Conservation (phyloP, 2,329 filamentous ascomycete genomes). For the Verticillium klebahnii region DNA sequence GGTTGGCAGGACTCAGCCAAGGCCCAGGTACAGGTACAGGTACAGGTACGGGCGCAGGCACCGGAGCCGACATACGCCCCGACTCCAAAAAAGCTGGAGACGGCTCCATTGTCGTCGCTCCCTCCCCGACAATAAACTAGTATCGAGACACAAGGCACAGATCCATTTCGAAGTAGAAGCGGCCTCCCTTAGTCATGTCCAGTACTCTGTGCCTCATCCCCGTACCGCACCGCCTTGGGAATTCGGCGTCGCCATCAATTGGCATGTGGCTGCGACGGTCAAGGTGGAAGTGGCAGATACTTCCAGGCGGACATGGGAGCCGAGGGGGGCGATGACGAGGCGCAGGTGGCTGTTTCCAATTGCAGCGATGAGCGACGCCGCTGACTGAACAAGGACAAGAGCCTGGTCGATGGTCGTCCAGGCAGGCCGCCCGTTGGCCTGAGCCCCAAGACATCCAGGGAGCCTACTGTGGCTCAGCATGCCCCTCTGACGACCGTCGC, state of each 20-base stretch:
- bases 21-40: background rate
- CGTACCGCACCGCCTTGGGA: too few relatives aligned
- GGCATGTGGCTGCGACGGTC: background rate
- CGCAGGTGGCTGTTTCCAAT: constrained; percentile 17
- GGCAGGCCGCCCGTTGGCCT: background rate
- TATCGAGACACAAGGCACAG: background rate
- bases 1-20: background rate
- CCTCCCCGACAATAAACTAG: background rate
- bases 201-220: too few relatives aligned
- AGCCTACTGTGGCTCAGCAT: background rate
- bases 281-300: background rate
- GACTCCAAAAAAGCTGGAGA: background rate
- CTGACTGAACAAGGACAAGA: background rate
- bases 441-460: background rate
- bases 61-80: background rate
- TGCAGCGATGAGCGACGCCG: constrained; percentile 2
- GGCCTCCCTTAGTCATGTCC: background rate
- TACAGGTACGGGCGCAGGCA: too few relatives aligned
- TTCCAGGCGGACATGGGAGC: background rate
- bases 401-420: background rate
- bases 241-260: background rate
- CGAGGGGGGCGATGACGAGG: constrained; percentile 32
- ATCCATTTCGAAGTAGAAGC: background rate
- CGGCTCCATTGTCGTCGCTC: background rate
- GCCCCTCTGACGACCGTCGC: background rate